These are phyloP conservation scores for Talaromyces amestolkiae DNA, from an alignment of 2,329 filamentous ascomycete species.

Conservation along the genomic window DNA sequence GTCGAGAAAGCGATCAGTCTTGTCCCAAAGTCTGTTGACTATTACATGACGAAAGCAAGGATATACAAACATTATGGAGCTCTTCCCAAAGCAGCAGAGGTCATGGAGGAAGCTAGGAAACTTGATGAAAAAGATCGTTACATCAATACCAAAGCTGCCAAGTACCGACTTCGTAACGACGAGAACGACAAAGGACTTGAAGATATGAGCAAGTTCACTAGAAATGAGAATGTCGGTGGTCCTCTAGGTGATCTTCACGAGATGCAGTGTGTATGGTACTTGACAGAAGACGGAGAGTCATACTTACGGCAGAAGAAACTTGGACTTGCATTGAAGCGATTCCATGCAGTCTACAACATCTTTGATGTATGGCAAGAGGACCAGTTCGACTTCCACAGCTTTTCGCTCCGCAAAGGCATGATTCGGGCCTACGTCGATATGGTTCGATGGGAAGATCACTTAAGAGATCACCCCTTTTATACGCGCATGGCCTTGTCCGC, in stretches of 20 bases:
- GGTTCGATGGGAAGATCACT: constrained; percentile 89
- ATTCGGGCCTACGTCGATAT: constrained; percentile 93
- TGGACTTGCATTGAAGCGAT: constrained; percentile 85
- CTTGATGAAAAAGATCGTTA: constrained; percentile 90
- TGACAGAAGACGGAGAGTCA: constrained; percentile 92
- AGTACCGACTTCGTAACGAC: constrained; percentile 92
- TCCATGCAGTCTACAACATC: constrained; percentile 83
- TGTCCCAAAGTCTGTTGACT: constrained; percentile 79
- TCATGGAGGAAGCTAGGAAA: constrained; percentile 82
- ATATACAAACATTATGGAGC: constrained; percentile 91
- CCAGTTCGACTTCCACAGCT: constrained; percentile 98
- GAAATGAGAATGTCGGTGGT: constrained; percentile 83
- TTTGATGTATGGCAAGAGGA: constrained; percentile 98
- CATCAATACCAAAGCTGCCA: constrained; percentile 97
- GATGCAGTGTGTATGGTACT: constrained; percentile 98
- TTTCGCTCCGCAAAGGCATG: constrained; percentile 94
- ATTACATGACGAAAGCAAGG: constrained; percentile 90
- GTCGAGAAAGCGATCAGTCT: constrained; percentile 80
- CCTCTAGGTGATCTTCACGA: constrained; percentile 88
- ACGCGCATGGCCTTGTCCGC: constrained; percentile 78
- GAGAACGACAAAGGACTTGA: constrained; percentile 81
- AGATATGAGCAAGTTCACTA: constrained; percentile 90
- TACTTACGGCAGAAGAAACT: constrained; percentile 78
- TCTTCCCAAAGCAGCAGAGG: constrained; percentile 71
- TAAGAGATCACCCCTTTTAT: constrained; percentile 92